Evolutionary conservation across 169 alveolate genomes (phyloP).

Genomic region (Theileria annulata): DNA sequence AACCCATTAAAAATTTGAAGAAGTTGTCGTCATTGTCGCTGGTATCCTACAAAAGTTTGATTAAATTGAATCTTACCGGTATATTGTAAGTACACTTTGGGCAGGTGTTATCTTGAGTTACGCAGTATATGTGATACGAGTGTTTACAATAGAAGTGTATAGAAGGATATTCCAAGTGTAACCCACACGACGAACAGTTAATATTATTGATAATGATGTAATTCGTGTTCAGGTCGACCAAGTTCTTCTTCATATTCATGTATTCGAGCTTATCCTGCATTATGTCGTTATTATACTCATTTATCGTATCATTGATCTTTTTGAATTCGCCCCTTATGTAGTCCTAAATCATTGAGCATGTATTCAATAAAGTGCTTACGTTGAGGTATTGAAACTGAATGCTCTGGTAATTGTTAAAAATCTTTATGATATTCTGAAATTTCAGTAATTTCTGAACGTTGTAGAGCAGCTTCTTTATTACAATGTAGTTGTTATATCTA

Average conservation of each 20-base stretch:
- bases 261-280: slow-evolving; percentile 57
- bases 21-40: slow-evolving; percentile 51
- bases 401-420: slow-evolving; percentile 28
- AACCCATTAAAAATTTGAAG: slow-evolving; percentile 63
- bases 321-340: slow-evolving; percentile 58
- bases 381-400: slow-evolving; percentile 40
- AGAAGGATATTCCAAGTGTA: slow-evolving; percentile 62
- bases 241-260: slow-evolving; percentile 41
- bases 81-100: slow-evolving; percentile 53
- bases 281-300: slow-evolving; percentile 45
- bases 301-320: slow-evolving; percentile 27
- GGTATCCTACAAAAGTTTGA: neutral
- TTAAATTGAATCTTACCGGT: neutral
- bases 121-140: slow-evolving; percentile 65
- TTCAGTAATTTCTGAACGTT: slow-evolving; percentile 50
- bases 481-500: slow-evolving; percentile 24
- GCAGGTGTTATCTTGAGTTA: slow-evolving; percentile 44
- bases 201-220: slow-evolving; percentile 60
- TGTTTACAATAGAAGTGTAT: slow-evolving; percentile 69
- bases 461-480: slow-evolving; percentile 29
- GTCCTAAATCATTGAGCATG: slow-evolving; percentile 24
- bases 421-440: slow-evolving; percentile 38
- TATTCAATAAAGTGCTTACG: slow-evolving; percentile 8
- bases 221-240: slow-evolving; percentile 51
- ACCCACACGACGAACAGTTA: slow-evolving; percentile 64